These are phyloP conservation scores for Ceraceosorus guamensis DNA, from an alignment of 1,284 basidiomycete species.

Conservation along the genomic window DNA sequence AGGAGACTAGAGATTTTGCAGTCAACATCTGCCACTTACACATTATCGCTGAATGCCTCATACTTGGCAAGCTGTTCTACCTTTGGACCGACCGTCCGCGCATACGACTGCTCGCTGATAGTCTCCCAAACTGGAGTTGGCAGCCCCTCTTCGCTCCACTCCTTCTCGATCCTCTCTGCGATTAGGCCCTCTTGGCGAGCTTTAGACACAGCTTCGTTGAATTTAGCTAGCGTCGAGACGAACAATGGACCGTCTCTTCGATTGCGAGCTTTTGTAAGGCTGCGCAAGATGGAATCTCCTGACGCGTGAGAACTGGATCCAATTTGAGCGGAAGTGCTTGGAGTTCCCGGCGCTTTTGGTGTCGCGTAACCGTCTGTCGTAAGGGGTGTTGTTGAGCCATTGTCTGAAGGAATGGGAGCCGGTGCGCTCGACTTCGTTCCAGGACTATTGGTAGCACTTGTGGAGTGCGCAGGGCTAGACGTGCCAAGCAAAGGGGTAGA, in stretches of 20 bases:
- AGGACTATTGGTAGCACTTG: not conserved
- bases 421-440: not conserved
- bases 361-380: conserved; percentile 8
- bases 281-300: conserved; percentile 52
- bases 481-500: not conserved
- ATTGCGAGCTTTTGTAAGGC: conserved; percentile 54
- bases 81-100: conserved; percentile 55
- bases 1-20: not conserved
- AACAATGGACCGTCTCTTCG: conserved; percentile 53
- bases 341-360: conserved; percentile 3
- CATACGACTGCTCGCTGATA: conserved; percentile 55
- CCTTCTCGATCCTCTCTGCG: not conserved
- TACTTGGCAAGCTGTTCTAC: conserved; percentile 52
- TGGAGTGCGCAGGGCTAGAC: not conserved
- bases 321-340: conserved; percentile 2
- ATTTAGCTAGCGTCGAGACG: conserved; percentile 51
- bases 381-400: not conserved
- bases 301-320: conserved; percentile 8
- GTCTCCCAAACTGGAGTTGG: conserved; percentile 51
- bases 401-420: not conserved
- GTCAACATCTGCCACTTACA: too few species aligned
- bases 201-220: conserved; percentile 50
- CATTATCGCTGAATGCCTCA: conserved; percentile 48
- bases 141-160: conserved; percentile 38
- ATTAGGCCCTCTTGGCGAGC: not conserved